A percentile compares a stretch with the other conserved stretches of the same genome.
Evolutionary conservation across 345 rosid species (phyloP).

Genomic region (Salix dunnii): DNA sequence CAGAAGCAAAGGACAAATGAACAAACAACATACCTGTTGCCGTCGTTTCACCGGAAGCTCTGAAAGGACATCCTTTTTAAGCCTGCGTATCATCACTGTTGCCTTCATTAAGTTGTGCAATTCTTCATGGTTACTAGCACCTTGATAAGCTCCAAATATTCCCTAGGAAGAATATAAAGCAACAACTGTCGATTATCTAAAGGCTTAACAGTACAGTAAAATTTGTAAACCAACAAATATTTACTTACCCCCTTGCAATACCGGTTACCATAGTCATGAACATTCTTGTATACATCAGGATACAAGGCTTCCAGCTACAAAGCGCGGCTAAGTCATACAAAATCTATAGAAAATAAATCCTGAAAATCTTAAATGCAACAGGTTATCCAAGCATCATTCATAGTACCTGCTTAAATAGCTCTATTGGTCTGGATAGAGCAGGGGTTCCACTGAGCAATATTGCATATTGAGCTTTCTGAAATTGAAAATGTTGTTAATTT

Average conservation of each 20-base stretch:
- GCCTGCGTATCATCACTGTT: constrained; percentile 92
- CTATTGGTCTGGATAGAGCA: constrained; percentile 95
- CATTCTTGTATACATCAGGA: constrained; percentile 78
- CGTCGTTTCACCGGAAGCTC: constrained; percentile 90
- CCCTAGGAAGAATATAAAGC: constrained; percentile 46
- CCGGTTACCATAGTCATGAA: constrained; percentile 80
- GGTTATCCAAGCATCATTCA: constrained; percentile 6
- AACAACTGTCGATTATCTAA: constrained; percentile 5
- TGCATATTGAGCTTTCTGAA: constrained; percentile 89
- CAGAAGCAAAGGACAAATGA: neutral
- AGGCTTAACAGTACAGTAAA: neutral
- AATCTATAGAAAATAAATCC: constrained; percentile 10
- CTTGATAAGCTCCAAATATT: constrained; percentile 79
- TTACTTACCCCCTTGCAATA: constrained; percentile 87
- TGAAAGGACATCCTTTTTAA: constrained; percentile 83
- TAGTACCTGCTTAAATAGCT: constrained; percentile 84
- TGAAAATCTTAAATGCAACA: constrained; percentile 5
- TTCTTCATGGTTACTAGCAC: constrained; percentile 95
- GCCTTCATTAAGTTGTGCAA: constrained; percentile 95
- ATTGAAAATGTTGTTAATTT: constrained; percentile 10
- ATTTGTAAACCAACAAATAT: neutral
- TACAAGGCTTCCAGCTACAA: constrained; percentile 87
- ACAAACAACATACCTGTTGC: constrained; percentile 57
- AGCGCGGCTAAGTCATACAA: constrained; percentile 4
- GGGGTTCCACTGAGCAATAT: constrained; percentile 92